These are phyloP conservation scores for Diaporthe sp. DNA, from an alignment of 2,329 filamentous ascomycete genomes.

Conservation along the genomic window DNA sequence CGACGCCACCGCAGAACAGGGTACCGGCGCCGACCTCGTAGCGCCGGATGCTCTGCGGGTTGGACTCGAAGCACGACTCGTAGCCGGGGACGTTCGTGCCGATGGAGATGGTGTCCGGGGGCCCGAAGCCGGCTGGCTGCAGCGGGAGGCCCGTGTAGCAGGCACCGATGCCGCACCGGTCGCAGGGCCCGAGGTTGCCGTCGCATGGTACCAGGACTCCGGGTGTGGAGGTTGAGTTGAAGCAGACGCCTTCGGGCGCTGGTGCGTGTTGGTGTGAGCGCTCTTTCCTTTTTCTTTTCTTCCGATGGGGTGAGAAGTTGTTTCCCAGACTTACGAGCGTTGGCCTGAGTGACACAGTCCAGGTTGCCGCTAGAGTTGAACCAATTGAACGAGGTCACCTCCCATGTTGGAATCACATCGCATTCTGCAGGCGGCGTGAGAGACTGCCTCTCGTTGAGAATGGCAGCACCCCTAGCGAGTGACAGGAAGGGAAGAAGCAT, in stretches of 20 bases:
- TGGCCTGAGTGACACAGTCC: conserved; percentile 16
- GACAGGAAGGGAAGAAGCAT: background rate
- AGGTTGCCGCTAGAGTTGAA: conserved; percentile 35
- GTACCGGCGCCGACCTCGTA: conserved; percentile 30
- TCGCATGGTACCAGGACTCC: conserved; percentile 19
- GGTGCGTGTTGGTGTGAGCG: background rate
- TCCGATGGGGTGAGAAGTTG: background rate
- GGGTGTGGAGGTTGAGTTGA: conserved; percentile 26
- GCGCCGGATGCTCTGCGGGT: conserved; percentile 35
- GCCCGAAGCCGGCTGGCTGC: conserved; percentile 35
- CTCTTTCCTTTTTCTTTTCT: background rate
- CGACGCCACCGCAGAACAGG: conserved; percentile 29
- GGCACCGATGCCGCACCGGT: conserved; percentile 23
- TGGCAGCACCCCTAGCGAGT: background rate
- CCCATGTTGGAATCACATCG: conserved; percentile 35
- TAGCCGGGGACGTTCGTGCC: conserved; percentile 22
- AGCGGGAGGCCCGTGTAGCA: conserved; percentile 33
- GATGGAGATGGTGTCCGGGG: conserved; percentile 32
- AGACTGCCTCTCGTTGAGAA: conserved; percentile 3
- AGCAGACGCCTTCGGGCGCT: conserved; percentile 19
- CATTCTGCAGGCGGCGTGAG: conserved; percentile 33
- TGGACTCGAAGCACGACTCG: conserved; percentile 31
- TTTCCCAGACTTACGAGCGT: conserved; percentile 13
- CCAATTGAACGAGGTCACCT: conserved; percentile 29
- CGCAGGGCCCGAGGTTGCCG: conserved; percentile 32